Base-by-base conservation (phyloP, 768 basidiomycete species). In the Leccinum disarticulatum region DNA sequence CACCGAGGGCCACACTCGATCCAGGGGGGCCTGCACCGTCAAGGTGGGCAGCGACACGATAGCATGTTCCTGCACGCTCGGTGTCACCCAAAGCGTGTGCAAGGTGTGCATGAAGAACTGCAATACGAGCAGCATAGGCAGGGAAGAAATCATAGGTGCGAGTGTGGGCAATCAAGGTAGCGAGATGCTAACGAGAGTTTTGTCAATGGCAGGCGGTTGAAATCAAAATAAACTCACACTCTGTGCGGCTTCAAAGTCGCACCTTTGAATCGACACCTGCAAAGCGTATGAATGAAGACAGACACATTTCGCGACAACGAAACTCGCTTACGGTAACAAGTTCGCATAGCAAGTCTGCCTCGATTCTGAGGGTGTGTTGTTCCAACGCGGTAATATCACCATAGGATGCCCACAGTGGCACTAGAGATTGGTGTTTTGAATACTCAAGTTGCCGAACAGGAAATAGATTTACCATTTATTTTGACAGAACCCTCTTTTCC, bases 321-420 rank as follows among this genome's bases (percentile, higher is more conserved):
- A 58, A 13, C 31, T 54, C 11, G 66, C 81, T 41, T 70, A 90
- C 90, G 6, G 82, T 82, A 17, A 86, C 76, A 6, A 91, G 77
- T 66, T 93, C 91, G 60, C 84, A 87, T 43, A 89, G 68, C 59
- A 91, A 68, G 63, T 92, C 90, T 0, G 87, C 88, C 61, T 86
- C 86, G 48, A 92, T 80, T 55, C 79, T 81, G n/a, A 80, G 76
- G 60, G 88, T 76, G 35, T 79, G 74, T 17, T 73, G 69, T 38
- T 84, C 80, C 1, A 85, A 68, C 36, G 77, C 78, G 11, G 76
- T 72, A 1, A 83, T 74, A 55, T 90, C 87, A 2, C 70, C 73
- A 8, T 76, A 67, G 38, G 81, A 81, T 1, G 83, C 78, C 82
- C 85, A 89, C 6, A 71, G 59, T 0, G 86, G 81, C 25, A 87